phyloP scores from a whole-genome alignment of 2,329 filamentous ascomycete genomes.

The Microsporum ferrugineum region DNA sequence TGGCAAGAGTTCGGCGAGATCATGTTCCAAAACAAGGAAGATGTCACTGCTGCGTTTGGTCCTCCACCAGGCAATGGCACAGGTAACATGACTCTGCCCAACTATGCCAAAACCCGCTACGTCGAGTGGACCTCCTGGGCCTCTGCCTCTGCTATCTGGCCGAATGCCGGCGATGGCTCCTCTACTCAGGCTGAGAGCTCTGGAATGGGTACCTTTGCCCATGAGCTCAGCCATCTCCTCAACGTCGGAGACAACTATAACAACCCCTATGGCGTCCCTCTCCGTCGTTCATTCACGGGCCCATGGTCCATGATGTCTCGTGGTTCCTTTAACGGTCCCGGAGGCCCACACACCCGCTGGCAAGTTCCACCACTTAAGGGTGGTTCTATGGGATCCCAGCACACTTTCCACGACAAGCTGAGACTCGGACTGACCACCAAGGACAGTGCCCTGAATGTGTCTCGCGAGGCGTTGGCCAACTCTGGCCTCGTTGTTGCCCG shows the following conservation, averaged over 20 bases:
- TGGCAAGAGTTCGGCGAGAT: slow-evolving; percentile 17
- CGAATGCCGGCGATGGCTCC: slow-evolving; percentile 13
- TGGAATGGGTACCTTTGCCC: slow-evolving; percentile 14
- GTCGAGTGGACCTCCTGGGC: slow-evolving; percentile 15
- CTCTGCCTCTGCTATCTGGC: slow-evolving; percentile 14
- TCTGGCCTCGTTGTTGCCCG: slow-evolving; percentile 12
- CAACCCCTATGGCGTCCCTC: slow-evolving; percentile 12
- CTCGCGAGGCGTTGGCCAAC: slow-evolving; percentile 11
- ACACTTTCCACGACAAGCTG: slow-evolving; percentile 14
- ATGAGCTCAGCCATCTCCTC: slow-evolving; percentile 16
- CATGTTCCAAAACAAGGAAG: slow-evolving; percentile 10
- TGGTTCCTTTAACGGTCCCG: slow-evolving; percentile 14
- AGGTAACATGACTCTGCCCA: slow-evolving; percentile 3
- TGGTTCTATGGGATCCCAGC: slow-evolving; percentile 13
- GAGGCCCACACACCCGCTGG: slow-evolving; percentile 15
- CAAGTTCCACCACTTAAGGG: slow-evolving; percentile 11
- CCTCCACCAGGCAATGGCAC: slow-evolving; percentile 11
- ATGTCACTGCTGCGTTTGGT: slow-evolving; percentile 12
- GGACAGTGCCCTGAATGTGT: slow-evolving; percentile 9
- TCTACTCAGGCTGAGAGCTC: slow-evolving; percentile 15
- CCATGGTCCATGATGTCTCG: slow-evolving; percentile 17
- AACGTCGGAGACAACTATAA: slow-evolving; percentile 16
- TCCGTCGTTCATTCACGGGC: slow-evolving; percentile 11
- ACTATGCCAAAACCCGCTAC: slow-evolving; percentile 13
- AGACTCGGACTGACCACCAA: slow-evolving; percentile 9